Conservation (phyloP, 805 yeast species). For the Saccharomycodes ludwigii region DNA sequence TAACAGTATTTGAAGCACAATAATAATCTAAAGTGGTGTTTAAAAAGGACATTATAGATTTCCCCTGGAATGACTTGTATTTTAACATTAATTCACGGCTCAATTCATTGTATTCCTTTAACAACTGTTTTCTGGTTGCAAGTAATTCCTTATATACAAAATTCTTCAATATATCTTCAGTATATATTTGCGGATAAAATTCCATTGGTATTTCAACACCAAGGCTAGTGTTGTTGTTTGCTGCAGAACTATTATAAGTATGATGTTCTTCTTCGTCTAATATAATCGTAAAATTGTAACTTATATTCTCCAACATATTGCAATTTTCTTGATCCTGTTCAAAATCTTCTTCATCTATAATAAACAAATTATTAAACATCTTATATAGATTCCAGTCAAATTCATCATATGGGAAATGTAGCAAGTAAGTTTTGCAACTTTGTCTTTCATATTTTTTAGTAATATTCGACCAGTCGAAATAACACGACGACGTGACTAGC, state of each 20-base stretch:
- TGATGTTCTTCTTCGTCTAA: conserved; percentile 22
- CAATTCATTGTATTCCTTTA: conserved; percentile 9
- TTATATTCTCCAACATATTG: conserved; percentile 14
- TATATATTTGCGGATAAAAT: conserved; percentile 24
- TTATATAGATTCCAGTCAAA: conserved; percentile 20
- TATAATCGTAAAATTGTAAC: conserved; percentile 20
- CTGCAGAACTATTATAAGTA: conserved; percentile 9
- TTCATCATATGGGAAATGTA: conserved; percentile 24
- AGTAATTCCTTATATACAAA: conserved; percentile 16
- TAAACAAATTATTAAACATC: conserved; percentile 22
- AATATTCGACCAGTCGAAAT: too few relatives aligned
- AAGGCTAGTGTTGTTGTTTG: too few relatives aligned
- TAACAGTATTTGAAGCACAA: too few relatives aligned
- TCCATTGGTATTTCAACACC: conserved; percentile 22
- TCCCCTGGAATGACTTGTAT: conserved; percentile 21
- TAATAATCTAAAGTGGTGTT: conserved; percentile 19
- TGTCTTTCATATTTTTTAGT: too few relatives aligned
- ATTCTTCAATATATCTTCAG: conserved; percentile 14
- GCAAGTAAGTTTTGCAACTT: conserved; percentile 8
- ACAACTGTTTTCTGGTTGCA: conserved; percentile 13
- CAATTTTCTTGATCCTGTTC: conserved; percentile 1
- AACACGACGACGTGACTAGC: too few relatives aligned
- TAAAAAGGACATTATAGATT: conserved; percentile 17
- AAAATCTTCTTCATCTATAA: conserved; percentile 15
- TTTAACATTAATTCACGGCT: conserved; percentile 3